Conservation (phyloP, 495 filamentous ascomycete genomes). For the Aspergillus incahuasiensis region DNA sequence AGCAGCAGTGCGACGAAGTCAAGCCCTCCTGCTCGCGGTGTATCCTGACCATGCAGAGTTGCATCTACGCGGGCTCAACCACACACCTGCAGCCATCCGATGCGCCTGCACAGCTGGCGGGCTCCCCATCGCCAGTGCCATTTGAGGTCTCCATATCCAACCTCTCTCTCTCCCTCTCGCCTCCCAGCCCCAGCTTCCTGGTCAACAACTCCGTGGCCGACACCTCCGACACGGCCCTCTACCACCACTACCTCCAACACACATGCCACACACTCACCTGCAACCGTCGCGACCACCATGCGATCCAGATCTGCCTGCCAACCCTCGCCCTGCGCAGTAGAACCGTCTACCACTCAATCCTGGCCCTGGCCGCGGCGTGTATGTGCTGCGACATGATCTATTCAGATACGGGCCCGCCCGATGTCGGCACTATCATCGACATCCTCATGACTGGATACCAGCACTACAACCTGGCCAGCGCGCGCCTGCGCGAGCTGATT, state of each 20-base stretch:
- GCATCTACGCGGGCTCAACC: neutral
- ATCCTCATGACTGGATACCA: constrained; percentile 1
- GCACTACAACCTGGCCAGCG: constrained; percentile 1
- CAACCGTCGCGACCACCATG: neutral
- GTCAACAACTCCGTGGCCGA: neutral
- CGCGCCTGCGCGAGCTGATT: neutral
- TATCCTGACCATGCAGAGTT: neutral
- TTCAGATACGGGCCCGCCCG: neutral
- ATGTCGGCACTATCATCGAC: neutral
- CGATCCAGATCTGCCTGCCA: neutral
- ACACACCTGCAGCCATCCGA: neutral
- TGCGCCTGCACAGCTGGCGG: neutral
- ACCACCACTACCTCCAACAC: constrained; percentile 1
- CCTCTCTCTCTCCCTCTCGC: neutral
- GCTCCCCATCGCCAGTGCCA: neutral
- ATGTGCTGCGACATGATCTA: constrained; percentile 4
- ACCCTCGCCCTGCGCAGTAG: neutral
- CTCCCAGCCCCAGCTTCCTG: neutral
- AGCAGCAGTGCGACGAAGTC: neutral
- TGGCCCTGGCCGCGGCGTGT: neutral
- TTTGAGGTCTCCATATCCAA: neutral
- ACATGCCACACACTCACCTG: neutral
- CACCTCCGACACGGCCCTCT: neutral
- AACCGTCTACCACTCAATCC: neutral
- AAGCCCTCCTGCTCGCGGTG: constrained; percentile 3